Evolutionary conservation across 768 basidiomycete genomes (phyloP), one percentile per base, ranked within the genome.

Genomic region (Auriscalpium microsporum): DNA sequence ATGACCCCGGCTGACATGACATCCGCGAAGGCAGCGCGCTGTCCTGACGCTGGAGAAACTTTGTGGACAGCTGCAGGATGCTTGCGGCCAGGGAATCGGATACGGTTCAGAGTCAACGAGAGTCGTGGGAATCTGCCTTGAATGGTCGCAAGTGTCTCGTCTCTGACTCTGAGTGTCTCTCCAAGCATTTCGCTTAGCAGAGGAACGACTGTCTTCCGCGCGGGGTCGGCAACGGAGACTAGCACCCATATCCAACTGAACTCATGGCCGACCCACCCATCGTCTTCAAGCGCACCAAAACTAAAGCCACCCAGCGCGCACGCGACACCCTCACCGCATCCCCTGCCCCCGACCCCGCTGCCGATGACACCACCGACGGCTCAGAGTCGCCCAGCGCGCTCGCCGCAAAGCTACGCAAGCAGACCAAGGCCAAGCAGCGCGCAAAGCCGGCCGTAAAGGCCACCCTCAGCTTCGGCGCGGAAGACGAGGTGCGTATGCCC

Each of bases 381-480:
- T 67, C 64, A 4, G 69, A 82, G 37, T 79, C 86, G 1, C 84
- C 86, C 6, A 82, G 76, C 53, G 77, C 76, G 0, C 67, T 87
- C 40, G 83, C 79, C 1, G 68, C 80, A 2, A 89, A 85, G 67
- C 63, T 89, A 56, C 92, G 86, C 75, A 84, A 78, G 17, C 86
- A 86, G 64, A 72, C 72, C 21, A 87, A 86, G 64, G 72, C 72
- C 38, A 89, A 83, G 70, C 64, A 71, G 23, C 84, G 82, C 56
- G 68, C 79, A 16, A 83, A 81, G 64, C 75, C 80, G 40, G 28
- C 28, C 28, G 28, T 4, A 28, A 84, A 84, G 65, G 78, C 86
- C 4, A 77, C 76, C 53, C 74, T 93, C 54, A 92, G 90, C 66
- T 93, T 93, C 69, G 90, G 89, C 7, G 86, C 71, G 9, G 78